A percentile compares a stretch with the other conserved stretches of the same genome.
Evolutionary conservation across 345 rosid genomes (phyloP).

Genomic region (Geranium brycei): DNA sequence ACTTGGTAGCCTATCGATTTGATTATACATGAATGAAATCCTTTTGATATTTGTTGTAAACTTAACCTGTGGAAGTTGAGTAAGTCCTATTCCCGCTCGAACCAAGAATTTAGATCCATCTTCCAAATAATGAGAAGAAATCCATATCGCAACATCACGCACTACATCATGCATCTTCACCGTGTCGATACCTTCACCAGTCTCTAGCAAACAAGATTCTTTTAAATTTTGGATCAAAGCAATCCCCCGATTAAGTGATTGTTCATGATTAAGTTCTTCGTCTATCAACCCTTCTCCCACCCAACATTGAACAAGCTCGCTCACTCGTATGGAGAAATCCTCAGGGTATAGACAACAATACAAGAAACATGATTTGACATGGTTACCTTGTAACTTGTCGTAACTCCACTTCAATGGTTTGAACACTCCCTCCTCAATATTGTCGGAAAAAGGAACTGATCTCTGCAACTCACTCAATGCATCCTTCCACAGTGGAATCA

Average conservation of each 20-base stretch:
- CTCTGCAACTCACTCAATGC: constrained; percentile 22
- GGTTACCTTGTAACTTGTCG: constrained; percentile 10
- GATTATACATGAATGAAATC: constrained; percentile 31
- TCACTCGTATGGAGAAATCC: constrained; percentile 20
- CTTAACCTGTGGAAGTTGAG: constrained; percentile 12
- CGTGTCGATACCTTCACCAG: constrained; percentile 12
- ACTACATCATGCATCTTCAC: constrained; percentile 41
- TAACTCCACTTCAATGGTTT: constrained; percentile 30
- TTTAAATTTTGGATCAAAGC: constrained; percentile 32
- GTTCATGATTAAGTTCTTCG: constrained; percentile 14
- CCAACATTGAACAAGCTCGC: constrained; percentile 33
- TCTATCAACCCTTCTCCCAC: constrained; percentile 28
- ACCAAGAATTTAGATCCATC: constrained; percentile 16
- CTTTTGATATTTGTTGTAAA: constrained; percentile 15
- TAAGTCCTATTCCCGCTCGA: constrained; percentile 20
- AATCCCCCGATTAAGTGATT: constrained; percentile 21
- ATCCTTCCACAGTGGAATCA: constrained; percentile 23
- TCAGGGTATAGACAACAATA: constrained; percentile 35
- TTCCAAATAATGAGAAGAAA: constrained; percentile 13
- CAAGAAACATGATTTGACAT: constrained; percentile 29
- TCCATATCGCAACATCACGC: constrained; percentile 35
- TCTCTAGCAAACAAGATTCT: constrained; percentile 32
- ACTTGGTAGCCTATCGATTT: constrained; percentile 13
- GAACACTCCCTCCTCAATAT: constrained; percentile 26
- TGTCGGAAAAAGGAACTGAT: constrained; percentile 17